Percentiles rank a stretch among this genome's conserved stretches.
These are phyloP conservation scores for Yarrowia osloensis DNA, from an alignment of 805 yeast species.

Conservation along the genomic window DNA sequence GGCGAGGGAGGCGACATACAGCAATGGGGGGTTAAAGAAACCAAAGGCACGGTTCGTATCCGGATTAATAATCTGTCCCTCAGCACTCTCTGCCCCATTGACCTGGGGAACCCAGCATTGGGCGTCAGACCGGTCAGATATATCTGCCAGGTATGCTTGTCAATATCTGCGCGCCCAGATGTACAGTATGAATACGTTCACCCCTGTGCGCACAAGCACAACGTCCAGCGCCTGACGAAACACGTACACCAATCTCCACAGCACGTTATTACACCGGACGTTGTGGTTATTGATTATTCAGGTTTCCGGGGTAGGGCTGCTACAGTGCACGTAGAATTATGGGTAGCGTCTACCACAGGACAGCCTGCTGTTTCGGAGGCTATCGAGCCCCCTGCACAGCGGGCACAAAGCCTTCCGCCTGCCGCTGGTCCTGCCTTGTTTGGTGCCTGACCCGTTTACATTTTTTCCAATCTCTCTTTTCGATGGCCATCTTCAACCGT, in stretches of 20 bases:
- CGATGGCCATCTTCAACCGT: neutral
- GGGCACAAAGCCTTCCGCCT: neutral
- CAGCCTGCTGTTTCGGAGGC: neutral
- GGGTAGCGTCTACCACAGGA: neutral
- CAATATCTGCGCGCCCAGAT: neutral
- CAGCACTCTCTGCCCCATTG: neutral
- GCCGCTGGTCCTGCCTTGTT: constrained; percentile 1
- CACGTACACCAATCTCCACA: neutral
- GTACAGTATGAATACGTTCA: neutral
- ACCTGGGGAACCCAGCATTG: neutral
- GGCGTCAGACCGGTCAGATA: neutral
- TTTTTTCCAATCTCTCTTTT: neutral
- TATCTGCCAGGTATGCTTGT: neutral
- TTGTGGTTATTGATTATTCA: neutral
- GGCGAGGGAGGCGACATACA: neutral
- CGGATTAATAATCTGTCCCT: neutral
- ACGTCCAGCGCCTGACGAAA: neutral
- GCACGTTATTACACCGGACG: neutral
- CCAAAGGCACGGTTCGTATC: neutral
- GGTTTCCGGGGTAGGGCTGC: neutral
- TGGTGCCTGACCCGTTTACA: neutral
- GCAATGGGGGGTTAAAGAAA: neutral
- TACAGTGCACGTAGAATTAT: neutral
- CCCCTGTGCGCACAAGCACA: neutral
- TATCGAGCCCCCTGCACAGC: neutral